These are phyloP conservation scores for Heritiera littoralis DNA, from an alignment of 345 rosid genomes.

Conservation along the genomic window DNA sequence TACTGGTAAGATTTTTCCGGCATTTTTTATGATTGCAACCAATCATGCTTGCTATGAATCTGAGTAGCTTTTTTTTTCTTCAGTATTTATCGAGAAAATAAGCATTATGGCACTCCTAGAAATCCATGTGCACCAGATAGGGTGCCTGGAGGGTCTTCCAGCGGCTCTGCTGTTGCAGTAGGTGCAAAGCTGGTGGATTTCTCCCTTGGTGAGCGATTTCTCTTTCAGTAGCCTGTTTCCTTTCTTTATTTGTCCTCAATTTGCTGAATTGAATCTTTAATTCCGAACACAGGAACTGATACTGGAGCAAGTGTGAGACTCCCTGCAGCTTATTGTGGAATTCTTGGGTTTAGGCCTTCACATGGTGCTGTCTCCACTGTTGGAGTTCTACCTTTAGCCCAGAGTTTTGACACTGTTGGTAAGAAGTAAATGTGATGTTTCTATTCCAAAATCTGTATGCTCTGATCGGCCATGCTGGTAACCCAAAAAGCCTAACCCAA, in stretches of 20 bases:
- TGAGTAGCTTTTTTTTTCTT: not conserved
- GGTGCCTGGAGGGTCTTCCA: slow-evolving; percentile 97
- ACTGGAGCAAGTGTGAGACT: slow-evolving; percentile 88
- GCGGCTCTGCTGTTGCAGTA: slow-evolving; percentile 93
- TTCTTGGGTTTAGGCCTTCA: slow-evolving; percentile 79
- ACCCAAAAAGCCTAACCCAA: not conserved
- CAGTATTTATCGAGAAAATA: slow-evolving; percentile 84
- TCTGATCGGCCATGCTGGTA: not conserved
- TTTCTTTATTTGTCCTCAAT: not conserved
- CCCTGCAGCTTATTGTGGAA: slow-evolving; percentile 79
- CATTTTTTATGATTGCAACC: not conserved
- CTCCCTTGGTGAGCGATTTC: slow-evolving; percentile 55
- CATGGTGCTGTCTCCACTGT: slow-evolving; percentile 52
- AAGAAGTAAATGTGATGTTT: slow-evolving; percentile 14
- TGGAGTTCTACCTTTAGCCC: slow-evolving; percentile 84
- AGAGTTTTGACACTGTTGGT: slow-evolving; percentile 92
- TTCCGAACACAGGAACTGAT: slow-evolving; percentile 59
- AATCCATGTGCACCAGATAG: slow-evolving; percentile 69
- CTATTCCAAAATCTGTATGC: not conserved
- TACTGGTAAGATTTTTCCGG: slow-evolving; percentile 47
- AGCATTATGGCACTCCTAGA: slow-evolving; percentile 77
- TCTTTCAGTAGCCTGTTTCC: not conserved
- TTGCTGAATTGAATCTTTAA: slow-evolving; percentile 5
- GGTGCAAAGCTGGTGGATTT: slow-evolving; percentile 81
- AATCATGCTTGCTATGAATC: not conserved